Evolutionary conservation across 768 basidiomycete species (phyloP).

Genomic region (Coprinopsis marcescibilis): DNA sequence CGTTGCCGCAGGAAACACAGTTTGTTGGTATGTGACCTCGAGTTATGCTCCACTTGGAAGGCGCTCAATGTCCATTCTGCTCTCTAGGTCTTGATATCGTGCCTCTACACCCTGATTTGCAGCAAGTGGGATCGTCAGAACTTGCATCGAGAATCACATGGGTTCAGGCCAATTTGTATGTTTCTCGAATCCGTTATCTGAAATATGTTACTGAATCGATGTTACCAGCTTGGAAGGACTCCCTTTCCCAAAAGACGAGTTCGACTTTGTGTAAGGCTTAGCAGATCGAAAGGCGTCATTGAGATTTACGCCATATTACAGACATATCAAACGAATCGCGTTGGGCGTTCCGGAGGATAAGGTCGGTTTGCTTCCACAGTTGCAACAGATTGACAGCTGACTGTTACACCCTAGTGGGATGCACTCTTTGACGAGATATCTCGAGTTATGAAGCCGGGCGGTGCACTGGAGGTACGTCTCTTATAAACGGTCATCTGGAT

Average conservation of each 20-base stretch:
- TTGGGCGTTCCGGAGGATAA: constrained; percentile 74
- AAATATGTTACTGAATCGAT: not conserved
- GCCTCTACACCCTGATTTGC: constrained; percentile 65
- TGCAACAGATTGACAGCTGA: not conserved
- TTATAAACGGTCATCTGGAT: not conserved
- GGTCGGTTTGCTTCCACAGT: constrained; percentile 27
- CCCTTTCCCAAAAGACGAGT: constrained; percentile 67
- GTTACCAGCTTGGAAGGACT: constrained; percentile 54
- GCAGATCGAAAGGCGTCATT: constrained; percentile 6
- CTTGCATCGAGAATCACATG: constrained; percentile 60
- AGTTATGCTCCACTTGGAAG: constrained; percentile 3
- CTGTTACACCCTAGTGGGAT: constrained; percentile 49
- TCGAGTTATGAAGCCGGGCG: constrained; percentile 70
- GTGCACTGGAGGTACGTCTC: constrained; percentile 54
- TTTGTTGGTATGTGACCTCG: constrained; percentile 49
- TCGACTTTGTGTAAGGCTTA: constrained; percentile 64
- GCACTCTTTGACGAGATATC: constrained; percentile 59
- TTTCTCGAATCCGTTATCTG: constrained; percentile 6
- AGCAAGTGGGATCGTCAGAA: constrained; percentile 49
- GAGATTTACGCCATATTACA: constrained; percentile 18
- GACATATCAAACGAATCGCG: constrained; percentile 66
- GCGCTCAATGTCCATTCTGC: not conserved
- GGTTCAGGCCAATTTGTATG: constrained; percentile 71
- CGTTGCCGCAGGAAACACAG: constrained; percentile 38
- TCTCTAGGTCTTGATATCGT: constrained; percentile 61